Conservation (phyloP, 129 eudicot genomes). For the Chrysanthemum lavandulifolium region DNA sequence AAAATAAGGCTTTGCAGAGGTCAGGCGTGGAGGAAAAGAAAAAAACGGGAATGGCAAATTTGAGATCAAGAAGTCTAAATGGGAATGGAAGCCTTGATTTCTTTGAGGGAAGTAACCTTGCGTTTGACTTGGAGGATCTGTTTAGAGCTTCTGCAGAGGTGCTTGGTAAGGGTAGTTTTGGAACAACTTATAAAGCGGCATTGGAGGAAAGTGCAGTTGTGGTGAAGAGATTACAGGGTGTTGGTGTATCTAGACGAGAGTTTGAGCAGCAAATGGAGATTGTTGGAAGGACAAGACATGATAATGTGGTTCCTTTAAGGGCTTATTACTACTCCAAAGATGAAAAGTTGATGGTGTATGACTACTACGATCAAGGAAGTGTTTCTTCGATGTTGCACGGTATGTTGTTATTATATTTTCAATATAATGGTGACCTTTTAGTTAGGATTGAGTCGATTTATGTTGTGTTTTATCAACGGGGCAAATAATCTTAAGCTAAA, state of each 20-base stretch:
- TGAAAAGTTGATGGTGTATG: constrained; percentile 91
- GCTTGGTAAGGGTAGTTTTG: constrained; percentile 86
- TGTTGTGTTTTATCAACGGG: neutral
- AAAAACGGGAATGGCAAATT: constrained; percentile 29
- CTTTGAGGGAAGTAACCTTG: constrained; percentile 73
- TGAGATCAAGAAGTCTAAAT: constrained; percentile 41
- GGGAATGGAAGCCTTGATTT: constrained; percentile 54
- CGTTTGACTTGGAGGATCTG: constrained; percentile 83
- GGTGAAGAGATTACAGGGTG: constrained; percentile 84
- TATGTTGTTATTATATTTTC: constrained; percentile 30
- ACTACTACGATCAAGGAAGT: constrained; percentile 73
- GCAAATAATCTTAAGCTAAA: neutral
- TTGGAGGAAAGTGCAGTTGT: constrained; percentile 77
- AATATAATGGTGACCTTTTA: neutral
- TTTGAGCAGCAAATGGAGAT: constrained; percentile 92
- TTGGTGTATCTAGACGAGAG: constrained; percentile 56
- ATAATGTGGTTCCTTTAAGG: constrained; percentile 73
- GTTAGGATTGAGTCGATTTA: neutral
- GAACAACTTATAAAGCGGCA: constrained; percentile 88
- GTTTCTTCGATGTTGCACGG: constrained; percentile 82
- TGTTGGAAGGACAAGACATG: constrained; percentile 71
- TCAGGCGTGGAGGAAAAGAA: constrained; percentile 42
- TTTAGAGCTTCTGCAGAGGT: constrained; percentile 96
- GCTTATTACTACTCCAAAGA: constrained; percentile 97
- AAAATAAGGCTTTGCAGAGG: constrained; percentile 13